Conservation (phyloP, 2,329 filamentous ascomycete genomes). For the Cordyceps fumosorosea region DNA sequence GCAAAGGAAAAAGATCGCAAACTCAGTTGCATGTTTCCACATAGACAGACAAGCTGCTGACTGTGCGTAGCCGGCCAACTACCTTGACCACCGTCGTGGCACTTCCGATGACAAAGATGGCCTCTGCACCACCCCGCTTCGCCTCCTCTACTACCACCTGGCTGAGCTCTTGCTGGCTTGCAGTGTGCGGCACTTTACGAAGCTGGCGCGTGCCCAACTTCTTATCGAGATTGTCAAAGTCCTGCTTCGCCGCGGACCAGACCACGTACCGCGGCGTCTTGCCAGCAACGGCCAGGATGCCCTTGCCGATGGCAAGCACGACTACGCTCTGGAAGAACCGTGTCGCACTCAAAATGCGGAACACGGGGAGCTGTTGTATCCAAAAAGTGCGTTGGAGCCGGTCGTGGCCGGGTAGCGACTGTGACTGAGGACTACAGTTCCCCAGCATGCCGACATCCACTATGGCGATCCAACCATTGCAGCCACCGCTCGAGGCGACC, state of each 20-base stretch:
- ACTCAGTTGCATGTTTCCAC: too few species aligned
- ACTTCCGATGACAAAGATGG: too few species aligned
- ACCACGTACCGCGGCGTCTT: not conserved
- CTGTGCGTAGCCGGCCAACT: too few species aligned
- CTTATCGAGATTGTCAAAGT: not conserved
- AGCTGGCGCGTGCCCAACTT: not conserved
- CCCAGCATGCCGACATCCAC: too few species aligned
- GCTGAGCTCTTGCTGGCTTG: too few species aligned
- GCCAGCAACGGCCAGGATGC: not conserved
- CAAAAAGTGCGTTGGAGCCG: not conserved
- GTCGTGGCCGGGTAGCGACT: too few species aligned
- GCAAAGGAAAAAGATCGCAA: too few species aligned
- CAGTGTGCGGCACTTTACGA: not conserved
- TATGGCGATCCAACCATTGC: not conserved
- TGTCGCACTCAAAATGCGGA: not conserved
- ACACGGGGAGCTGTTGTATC: not conserved
- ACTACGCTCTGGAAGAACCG: not conserved
- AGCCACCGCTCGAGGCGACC: not conserved
- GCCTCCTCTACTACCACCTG: too few species aligned
- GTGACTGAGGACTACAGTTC: too few species aligned
- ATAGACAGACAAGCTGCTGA: too few species aligned
- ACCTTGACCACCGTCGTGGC: too few species aligned
- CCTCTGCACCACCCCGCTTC: too few species aligned
- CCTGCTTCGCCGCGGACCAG: not conserved
- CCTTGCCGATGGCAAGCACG: not conserved